Evolutionary conservation across 495 filamentous ascomycete species (phyloP), one percentile per base, ranked within the genome.

Genomic region (Lophiotrema nucula): DNA sequence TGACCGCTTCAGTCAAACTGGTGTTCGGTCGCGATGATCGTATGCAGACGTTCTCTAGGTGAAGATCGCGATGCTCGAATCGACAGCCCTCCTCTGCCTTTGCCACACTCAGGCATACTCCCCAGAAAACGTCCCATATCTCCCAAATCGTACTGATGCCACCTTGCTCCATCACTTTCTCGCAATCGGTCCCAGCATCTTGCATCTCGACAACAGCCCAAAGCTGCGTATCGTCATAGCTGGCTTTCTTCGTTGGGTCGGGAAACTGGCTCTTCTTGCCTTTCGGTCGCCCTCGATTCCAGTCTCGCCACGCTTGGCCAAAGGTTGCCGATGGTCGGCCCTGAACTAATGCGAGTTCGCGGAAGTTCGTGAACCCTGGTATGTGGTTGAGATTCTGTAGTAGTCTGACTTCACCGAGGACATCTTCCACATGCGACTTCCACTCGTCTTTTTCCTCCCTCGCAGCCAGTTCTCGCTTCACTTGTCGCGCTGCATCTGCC

Each of bases 31-130:
- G 18, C 2, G 44, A 23, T 13, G 56, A 56, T 16, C 64, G 75
- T 41, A 93, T 83, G 68, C 91, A 96, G 22, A 96, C 78, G 68
- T 96, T 96, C 8, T 89, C 89, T 35, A 91, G 78, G 69, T 96
- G 91, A 13, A 96, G 76, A 72, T 96, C 91, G 4, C 91, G 84
- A 70, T 96, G 91, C 83, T 96, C 91, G 58, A 96, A 96, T 55
- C 80, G 69, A 21, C 83, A 79, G 48, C 80, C 75, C 42, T 82
- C 80, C 64, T 96, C 91, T 2, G 86, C 90, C 39, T 87, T 81
- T 10, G 86, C 86, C 21, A 96, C 73, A 12, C 89, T 83, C 61
- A 91, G 82, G 2, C 86, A 83, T 16, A 90, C 83, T 21, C 85
- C 83, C 77, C 92, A 84, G 71, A 96, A 91, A 2, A 96, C 83